These are phyloP conservation scores for Cymbopogon citratus DNA, from an alignment of 176 grass and related monocot genomes.

Conservation along the genomic window DNA sequence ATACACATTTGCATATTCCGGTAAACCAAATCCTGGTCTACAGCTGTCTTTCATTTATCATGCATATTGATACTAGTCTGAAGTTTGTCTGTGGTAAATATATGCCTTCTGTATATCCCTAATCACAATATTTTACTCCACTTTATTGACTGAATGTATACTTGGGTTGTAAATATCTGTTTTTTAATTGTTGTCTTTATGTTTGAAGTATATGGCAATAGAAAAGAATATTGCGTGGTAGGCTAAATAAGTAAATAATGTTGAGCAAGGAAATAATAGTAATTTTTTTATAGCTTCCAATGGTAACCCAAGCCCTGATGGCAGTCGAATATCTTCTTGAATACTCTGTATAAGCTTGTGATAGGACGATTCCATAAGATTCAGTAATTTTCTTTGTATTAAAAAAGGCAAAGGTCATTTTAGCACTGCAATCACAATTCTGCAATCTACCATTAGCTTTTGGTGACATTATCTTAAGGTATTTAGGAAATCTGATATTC, in stretches of 20 bases:
- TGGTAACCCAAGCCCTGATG: not conserved
- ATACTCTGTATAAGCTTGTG: not conserved
- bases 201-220: not conserved
- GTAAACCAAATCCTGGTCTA: not conserved
- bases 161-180: not conserved
- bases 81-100: not conserved
- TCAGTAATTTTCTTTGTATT: not conserved
- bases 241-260: not conserved
- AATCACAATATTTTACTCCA: not conserved
- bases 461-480: not conserved
- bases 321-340: not conserved
- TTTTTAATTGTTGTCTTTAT: not conserved
- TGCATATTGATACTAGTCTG: not conserved
- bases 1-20: not conserved
- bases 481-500: not conserved
- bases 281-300: not conserved
- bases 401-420: not conserved
- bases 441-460: not conserved
- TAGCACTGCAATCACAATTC: not conserved
- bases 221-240: not conserved
- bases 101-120: not conserved
- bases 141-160: not conserved
- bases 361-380: not conserved
- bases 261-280: not conserved
- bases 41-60: not conserved